Conservation (phyloP, 495 filamentous ascomycete species). For the Hypoxylon fragiforme region DNA sequence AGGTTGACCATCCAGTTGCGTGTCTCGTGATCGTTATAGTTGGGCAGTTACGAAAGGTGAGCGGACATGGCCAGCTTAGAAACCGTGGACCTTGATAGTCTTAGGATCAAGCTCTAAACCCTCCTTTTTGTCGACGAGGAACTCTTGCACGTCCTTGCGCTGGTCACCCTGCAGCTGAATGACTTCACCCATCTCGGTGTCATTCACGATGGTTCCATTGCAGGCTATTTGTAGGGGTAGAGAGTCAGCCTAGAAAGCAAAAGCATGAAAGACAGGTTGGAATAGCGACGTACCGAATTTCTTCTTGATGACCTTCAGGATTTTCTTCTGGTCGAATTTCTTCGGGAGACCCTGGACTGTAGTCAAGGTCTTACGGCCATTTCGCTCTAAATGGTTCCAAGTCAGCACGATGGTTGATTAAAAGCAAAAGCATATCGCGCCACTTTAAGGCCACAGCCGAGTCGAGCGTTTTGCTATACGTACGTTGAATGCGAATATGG, state of each 20-base stretch:
- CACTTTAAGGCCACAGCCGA: too few species aligned
- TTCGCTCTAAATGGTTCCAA: conserved; percentile 72
- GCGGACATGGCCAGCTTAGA: conserved; percentile 58
- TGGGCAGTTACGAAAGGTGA: conserved; percentile 31
- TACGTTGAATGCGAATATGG: conserved; percentile 99
- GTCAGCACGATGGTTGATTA: conserved; percentile 21
- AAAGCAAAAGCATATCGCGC: too few species aligned
- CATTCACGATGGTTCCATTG: conserved; percentile 99
- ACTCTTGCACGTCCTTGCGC: conserved; percentile 97
- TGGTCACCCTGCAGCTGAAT: conserved; percentile 99
- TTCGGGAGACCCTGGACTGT: conserved; percentile 97
- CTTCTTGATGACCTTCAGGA: conserved; percentile 99
- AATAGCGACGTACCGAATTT: conserved; percentile 76
- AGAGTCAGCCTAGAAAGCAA: conserved; percentile 15
- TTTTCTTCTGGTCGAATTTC: conserved; percentile 99
- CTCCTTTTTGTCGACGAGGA: conserved; percentile 92
- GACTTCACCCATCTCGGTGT: conserved; percentile 98
- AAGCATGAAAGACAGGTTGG: neutral
- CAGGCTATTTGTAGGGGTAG: conserved; percentile 63
- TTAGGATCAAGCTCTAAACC: conserved; percentile 89
- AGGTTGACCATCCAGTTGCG: conserved; percentile 34
- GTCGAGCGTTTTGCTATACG: conserved; percentile 54
- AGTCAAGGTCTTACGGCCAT: conserved; percentile 99
- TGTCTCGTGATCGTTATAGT: conserved; percentile 21
- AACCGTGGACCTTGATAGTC: conserved; percentile 95